These are phyloP conservation scores for Pestalotiopsis sp. DNA, from an alignment of 2,329 filamentous ascomycete genomes.

Conservation along the genomic window DNA sequence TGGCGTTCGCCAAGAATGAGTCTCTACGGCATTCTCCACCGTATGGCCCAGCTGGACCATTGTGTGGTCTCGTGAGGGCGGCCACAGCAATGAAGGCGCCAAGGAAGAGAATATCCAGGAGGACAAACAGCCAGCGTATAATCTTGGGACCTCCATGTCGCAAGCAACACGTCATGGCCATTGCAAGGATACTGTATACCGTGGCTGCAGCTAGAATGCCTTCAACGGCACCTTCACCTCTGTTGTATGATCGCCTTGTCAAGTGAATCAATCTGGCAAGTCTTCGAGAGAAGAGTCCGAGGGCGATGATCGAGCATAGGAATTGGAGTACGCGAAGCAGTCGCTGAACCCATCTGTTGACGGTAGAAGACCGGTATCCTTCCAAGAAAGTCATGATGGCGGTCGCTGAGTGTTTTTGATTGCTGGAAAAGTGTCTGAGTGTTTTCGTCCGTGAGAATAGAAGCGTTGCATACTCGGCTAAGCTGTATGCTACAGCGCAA, in stretches of 20 bases:
- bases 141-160: slow-evolving; percentile 32
- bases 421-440: neutral
- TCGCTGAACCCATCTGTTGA: slow-evolving; percentile 33
- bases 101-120: slow-evolving; percentile 41
- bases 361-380: slow-evolving; percentile 2
- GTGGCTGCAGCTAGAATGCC: slow-evolving; percentile 47
- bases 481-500: too few species aligned
- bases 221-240: slow-evolving; percentile 39
- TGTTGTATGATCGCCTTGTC: slow-evolving; percentile 35
- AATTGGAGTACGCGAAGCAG: slow-evolving; percentile 45
- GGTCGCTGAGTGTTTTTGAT: neutral
- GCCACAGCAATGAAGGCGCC: slow-evolving; percentile 46
- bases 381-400: slow-evolving; percentile 11
- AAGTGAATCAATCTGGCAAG: slow-evolving; percentile 41
- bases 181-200: slow-evolving; percentile 42
- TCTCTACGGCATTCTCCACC: slow-evolving; percentile 22
- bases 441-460: neutral
- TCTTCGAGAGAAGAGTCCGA: slow-evolving; percentile 45
- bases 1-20: neutral
- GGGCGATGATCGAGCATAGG: slow-evolving; percentile 42
- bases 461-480: neutral
- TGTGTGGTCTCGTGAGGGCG: slow-evolving; percentile 39
- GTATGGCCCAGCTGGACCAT: slow-evolving; percentile 34
- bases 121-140: slow-evolving; percentile 41
- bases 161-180: slow-evolving; percentile 35